Evolutionary conservation across 371 early-diverging fungal species (phyloP).

Genomic region (Choanephora cucurbitarum): DNA sequence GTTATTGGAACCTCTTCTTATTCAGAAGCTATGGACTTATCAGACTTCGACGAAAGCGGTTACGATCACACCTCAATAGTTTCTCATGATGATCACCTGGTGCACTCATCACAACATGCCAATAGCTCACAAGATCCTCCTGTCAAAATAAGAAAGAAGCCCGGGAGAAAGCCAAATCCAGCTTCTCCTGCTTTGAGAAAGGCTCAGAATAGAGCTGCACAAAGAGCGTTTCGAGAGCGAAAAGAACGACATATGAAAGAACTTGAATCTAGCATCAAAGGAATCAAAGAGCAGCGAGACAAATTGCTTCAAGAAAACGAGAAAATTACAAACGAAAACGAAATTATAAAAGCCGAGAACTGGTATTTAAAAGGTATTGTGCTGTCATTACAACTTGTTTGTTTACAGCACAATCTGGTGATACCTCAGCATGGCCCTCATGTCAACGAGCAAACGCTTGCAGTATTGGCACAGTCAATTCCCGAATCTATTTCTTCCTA

Average conservation of each 20-base stretch:
- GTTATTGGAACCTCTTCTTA: constrained; percentile 24
- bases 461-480: constrained; percentile 37
- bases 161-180: constrained; percentile 83
- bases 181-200: constrained; percentile 73
- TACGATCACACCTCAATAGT: constrained; percentile 3
- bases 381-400: constrained; percentile 53
- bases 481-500: constrained; percentile 45
- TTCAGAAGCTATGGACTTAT: constrained; percentile 25
- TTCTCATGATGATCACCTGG: neutral
- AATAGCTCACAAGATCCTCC: constrained; percentile 15
- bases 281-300: constrained; percentile 59
- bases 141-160: constrained; percentile 66
- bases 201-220: constrained; percentile 82
- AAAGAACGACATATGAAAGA: constrained; percentile 73
- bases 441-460: constrained; percentile 38
- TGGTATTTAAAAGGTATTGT: constrained; percentile 60
- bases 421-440: constrained; percentile 49
- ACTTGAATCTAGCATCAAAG: constrained; percentile 67
- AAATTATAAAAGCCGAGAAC: constrained; percentile 64
- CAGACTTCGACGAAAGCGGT: constrained; percentile 20
- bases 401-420: constrained; percentile 46
- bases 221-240: constrained; percentile 80
- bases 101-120: neutral
- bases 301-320: constrained; percentile 50
- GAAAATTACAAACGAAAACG: constrained; percentile 52